These are phyloP conservation scores for Coemansia sp. DNA, from an alignment of 192 early-diverging fungal genomes.

Conservation along the genomic window DNA sequence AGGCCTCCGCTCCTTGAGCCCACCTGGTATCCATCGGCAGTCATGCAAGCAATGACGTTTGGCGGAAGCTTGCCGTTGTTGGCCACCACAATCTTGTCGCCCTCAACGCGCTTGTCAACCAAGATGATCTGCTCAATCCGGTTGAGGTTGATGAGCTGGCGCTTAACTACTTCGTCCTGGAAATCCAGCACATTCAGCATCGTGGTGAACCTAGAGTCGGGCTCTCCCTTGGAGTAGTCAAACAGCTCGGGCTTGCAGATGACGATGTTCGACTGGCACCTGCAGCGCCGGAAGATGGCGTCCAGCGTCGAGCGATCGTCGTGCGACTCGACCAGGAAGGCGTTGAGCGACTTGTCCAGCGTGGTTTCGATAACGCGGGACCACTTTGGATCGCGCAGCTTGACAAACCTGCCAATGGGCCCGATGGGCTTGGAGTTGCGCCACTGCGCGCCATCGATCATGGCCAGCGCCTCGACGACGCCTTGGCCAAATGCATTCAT, in stretches of 20 bases:
- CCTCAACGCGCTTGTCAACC: constrained; percentile 54
- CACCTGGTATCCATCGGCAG: constrained; percentile 63
- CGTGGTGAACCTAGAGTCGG: constrained; percentile 60
- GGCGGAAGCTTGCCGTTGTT: constrained; percentile 61
- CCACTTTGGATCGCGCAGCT: constrained; percentile 62
- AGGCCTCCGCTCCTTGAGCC: constrained; percentile 58
- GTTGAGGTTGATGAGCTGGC: constrained; percentile 69
- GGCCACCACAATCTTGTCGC: constrained; percentile 50
- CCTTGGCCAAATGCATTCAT: constrained; percentile 74
- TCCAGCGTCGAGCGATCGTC: constrained; percentile 61
- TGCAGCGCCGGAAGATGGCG: constrained; percentile 55
- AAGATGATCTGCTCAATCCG: constrained; percentile 73
- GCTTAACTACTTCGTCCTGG: constrained; percentile 71
- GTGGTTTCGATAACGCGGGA: constrained; percentile 65
- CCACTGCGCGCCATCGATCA: constrained; percentile 57
- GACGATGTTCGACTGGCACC: constrained; percentile 62
- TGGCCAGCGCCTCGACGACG: constrained; percentile 63
- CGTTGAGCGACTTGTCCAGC: constrained; percentile 62
- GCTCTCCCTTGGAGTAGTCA: constrained; percentile 71
- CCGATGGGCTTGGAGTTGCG: constrained; percentile 62
- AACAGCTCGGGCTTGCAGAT: constrained; percentile 67
- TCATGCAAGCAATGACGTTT: constrained; percentile 67
- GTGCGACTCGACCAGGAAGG: constrained; percentile 73
- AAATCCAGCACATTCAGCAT: constrained; percentile 67
- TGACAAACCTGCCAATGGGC: constrained; percentile 70